Evolutionary conservation across 23 red algal genomes (phyloP).

Genomic region (Gracilaria gracilis): DNA sequence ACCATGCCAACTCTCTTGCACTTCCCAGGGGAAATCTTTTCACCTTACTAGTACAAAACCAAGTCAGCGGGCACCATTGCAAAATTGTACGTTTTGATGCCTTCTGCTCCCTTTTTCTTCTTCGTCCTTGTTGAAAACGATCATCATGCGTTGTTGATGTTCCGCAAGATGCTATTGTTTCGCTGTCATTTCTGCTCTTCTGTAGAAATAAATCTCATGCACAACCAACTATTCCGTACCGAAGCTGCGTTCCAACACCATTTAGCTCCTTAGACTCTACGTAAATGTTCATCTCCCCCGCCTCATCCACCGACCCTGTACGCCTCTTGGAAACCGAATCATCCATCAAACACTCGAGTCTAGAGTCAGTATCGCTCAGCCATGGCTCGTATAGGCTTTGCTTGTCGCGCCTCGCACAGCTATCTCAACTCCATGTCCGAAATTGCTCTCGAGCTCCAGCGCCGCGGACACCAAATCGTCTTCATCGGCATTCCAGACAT

Average conservation of each 20-base stretch:
- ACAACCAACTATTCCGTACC: neutral
- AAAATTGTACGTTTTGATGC: neutral
- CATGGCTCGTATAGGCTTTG: conserved; percentile 20
- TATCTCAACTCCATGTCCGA: conserved; percentile 19
- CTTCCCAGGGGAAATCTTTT: too few relatives aligned
- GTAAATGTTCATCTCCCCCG: neutral
- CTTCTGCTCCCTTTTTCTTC: neutral
- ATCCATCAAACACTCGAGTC: neutral
- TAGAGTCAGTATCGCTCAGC: too few relatives aligned
- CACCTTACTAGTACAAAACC: too few relatives aligned
- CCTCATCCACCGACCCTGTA: neutral
- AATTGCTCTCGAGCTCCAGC: conserved; percentile 1
- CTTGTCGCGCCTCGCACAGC: conserved; percentile 1
- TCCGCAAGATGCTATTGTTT: neutral
- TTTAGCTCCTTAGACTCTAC: neutral
- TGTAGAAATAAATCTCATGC: neutral
- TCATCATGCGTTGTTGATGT: neutral
- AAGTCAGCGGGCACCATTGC: neutral
- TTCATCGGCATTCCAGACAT: conserved; percentile 20
- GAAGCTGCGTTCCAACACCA: neutral
- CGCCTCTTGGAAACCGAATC: neutral
- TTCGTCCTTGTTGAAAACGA: neutral
- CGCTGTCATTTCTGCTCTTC: conserved; percentile 1
- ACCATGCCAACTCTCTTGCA: neutral
- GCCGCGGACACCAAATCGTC: conserved; percentile 14